A percentile compares a stretch with the other conserved stretches of the same genome.
These are phyloP conservation scores for Fusarium sp. DNA, from an alignment of 2,329 filamentous ascomycete genomes.

Conservation along the genomic window DNA sequence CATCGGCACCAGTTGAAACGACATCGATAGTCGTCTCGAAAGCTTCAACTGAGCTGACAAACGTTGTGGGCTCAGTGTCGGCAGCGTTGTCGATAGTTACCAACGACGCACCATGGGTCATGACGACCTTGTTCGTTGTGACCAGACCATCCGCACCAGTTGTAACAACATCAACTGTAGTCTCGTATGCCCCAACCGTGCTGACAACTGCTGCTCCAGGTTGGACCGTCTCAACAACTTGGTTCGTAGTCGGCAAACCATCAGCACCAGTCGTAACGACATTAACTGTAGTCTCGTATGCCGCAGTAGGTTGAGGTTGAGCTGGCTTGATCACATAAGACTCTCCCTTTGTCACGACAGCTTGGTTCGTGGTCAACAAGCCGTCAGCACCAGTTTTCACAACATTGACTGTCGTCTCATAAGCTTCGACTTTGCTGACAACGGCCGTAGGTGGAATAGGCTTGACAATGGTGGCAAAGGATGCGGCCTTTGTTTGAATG, in stretches of 20 bases:
- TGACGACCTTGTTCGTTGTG: neutral
- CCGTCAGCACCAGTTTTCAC: neutral
- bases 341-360: neutral
- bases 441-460: conserved; percentile 29
- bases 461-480: conserved; percentile 21
- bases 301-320: neutral
- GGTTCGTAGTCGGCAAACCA: conserved; percentile 12
- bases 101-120: neutral
- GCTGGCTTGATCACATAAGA: neutral
- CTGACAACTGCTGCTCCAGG: neutral
- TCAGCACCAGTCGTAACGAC: neutral
- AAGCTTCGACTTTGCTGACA: conserved; percentile 4
- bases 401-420: neutral
- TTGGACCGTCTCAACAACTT: conserved; percentile 19
- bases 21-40: conserved; percentile 23
- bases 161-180: neutral
- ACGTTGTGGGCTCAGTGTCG: neutral
- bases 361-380: neutral
- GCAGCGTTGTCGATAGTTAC: neutral
- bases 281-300: neutral
- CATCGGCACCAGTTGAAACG: conserved; percentile 21
- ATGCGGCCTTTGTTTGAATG: conserved; percentile 23
- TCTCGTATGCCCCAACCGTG: neutral
- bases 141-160: neutral
- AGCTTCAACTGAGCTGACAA: conserved; percentile 20